Evolutionary conservation across 148 eudicot genomes (phyloP).

Genomic region (Rhododendron mucronatum): DNA sequence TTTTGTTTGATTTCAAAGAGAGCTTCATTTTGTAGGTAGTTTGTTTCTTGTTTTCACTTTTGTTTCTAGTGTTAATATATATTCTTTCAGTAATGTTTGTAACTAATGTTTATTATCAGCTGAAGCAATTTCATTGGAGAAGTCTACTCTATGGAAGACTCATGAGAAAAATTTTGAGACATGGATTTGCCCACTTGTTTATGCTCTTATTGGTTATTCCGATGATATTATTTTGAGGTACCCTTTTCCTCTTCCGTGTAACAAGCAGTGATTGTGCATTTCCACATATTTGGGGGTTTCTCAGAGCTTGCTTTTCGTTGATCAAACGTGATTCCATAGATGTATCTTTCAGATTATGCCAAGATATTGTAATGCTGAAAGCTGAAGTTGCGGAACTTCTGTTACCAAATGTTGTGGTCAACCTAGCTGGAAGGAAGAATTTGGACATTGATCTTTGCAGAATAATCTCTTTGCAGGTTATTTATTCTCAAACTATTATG

Average conservation of each 20-base stretch:
- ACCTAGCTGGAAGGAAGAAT: slow-evolving; percentile 70
- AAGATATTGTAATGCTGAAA: slow-evolving; percentile 80
- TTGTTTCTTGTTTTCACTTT: neutral
- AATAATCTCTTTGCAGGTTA: slow-evolving; percentile 71
- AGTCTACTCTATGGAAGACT: slow-evolving; percentile 64
- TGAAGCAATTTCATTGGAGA: slow-evolving; percentile 69
- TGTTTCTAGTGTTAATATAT: neutral
- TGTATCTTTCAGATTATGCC: slow-evolving; percentile 65
- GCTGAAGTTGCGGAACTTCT: slow-evolving; percentile 95
- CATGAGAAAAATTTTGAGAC: slow-evolving; percentile 63
- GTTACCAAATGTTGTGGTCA: slow-evolving; percentile 62
- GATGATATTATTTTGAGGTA: slow-evolving; percentile 80
- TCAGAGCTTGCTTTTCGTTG: slow-evolving; percentile 3
- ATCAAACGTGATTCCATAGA: neutral
- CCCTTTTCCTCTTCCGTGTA: slow-evolving; percentile 10
- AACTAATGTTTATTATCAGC: slow-evolving; percentile 38
- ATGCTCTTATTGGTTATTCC: slow-evolving; percentile 74
- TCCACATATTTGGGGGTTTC: slow-evolving; percentile 5
- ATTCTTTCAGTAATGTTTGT: slow-evolving; percentile 1
- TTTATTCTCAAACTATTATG: neutral
- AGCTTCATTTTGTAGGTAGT: neutral
- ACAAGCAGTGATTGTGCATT: slow-evolving; percentile 1
- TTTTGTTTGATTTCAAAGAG: neutral
- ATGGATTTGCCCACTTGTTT: slow-evolving; percentile 90
- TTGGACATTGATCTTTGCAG: slow-evolving; percentile 62